Base-by-base conservation (phyloP, 192 early-diverging fungal genomes). In the Coemansia sp. region DNA sequence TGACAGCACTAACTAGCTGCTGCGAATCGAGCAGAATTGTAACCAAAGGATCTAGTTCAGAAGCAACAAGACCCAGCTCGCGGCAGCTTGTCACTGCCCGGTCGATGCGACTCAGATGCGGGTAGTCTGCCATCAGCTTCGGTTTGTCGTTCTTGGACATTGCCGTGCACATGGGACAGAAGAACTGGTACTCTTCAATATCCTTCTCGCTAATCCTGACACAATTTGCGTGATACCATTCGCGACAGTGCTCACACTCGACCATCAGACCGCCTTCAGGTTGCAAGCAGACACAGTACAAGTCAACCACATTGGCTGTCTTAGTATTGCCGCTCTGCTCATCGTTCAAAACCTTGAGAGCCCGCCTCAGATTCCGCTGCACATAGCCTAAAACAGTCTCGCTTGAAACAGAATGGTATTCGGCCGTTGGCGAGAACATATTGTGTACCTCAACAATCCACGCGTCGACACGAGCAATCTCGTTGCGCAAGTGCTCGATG, bases 211-310 rank as follows among this genome's bases (percentile, higher is more conserved):
- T 54, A 24, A 86, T 52, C 12, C 76, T 69, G n/a, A 88, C 62
- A 55, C 88, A 90, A 9, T 55, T 46, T 13, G 67, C 61, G 49
- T 90, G 88, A 60, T 85, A 84, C 88, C 84, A 85, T 40, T 87
- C 88, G 9, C 75, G 66, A 55, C 88, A 90, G 9, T 64, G 27
- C 45, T 83, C 84, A 50, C 88, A 90, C 53, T 88, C 80, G 9
- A 87, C 79, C 87, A 89, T 89, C 61, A 83, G 50, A 2, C 83
- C 87, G 34, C 67, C 57, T 40, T 89, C 87, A 3, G 81, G 61
- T 18, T 66, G 63, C 45, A 85, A 67, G 23, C 89, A 91, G 17
- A 88, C 58, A 53, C 89, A 91, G 55, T 83, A 86, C 53, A 69
- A n/a, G 17, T 45, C 41, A 1, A 49, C 21, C 2, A 46, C 10